phyloP scores from a whole-genome alignment of 108 stramenopile species.

The Bacterosira constricta region DNA sequence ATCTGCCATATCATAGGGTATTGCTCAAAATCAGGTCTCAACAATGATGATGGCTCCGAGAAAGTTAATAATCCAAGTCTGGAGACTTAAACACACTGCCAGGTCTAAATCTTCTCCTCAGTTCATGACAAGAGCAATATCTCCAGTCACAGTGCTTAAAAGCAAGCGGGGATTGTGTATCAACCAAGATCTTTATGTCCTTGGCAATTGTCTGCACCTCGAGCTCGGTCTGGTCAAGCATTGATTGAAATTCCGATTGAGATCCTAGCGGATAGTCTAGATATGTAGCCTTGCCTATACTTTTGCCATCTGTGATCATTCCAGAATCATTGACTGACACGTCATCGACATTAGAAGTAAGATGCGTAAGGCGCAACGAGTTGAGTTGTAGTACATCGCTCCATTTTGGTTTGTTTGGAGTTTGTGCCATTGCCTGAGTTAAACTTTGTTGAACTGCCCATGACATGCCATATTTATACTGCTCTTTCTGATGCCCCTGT shows the following conservation, averaged over 20 bases:
- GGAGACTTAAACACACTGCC: constrained; percentile 57
- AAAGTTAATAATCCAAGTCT: too few relatives aligned
- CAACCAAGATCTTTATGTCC: constrained; percentile 61
- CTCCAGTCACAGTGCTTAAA: constrained; percentile 79
- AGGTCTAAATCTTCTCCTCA: constrained; percentile 60
- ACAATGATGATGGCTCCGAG: too few relatives aligned
- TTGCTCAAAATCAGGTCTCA: too few relatives aligned
- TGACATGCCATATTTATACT: constrained; percentile 33
- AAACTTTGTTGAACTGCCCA: constrained; percentile 42
- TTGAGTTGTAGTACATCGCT: constrained; percentile 49
- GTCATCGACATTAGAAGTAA: constrained; percentile 59
- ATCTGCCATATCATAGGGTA: too few relatives aligned
- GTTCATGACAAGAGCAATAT: constrained; percentile 87
- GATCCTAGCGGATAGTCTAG: constrained; percentile 72
- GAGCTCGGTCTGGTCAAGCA: constrained; percentile 57
- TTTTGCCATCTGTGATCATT: neutral
- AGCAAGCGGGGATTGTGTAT: constrained; percentile 64
- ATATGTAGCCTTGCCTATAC: constrained; percentile 53
- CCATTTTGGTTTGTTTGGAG: constrained; percentile 26
- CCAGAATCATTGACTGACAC: constrained; percentile 8
- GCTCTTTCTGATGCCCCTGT: neutral
- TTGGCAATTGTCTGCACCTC: constrained; percentile 57
- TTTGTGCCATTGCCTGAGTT: constrained; percentile 8
- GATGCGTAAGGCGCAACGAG: constrained; percentile 71
- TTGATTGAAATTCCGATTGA: constrained; percentile 39